Evolutionary conservation across 345 rosid species (phyloP), one percentile per base, ranked within the genome.

Genomic region (Triadica sebifera): DNA sequence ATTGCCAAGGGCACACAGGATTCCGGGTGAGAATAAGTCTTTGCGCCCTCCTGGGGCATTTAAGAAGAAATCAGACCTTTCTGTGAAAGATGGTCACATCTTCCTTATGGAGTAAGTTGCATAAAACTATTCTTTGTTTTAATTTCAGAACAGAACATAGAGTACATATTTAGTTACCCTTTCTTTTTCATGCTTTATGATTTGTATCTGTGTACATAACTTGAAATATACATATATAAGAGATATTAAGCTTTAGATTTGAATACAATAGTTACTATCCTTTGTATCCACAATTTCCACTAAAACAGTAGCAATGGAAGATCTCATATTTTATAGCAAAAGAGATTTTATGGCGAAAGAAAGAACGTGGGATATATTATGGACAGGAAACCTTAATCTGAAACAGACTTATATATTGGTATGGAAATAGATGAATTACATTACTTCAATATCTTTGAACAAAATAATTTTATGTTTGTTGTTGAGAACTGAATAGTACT

Each of bases 41-140:
- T 79, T 93, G 80, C 84, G 96, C 70, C 99, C 99, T 81, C 99
- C 98, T 4, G 99, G 98, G 58, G 99, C 99, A 60, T 95, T 95
- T 86, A 95, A 95, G 93, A 95, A 91, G 92, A 95, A 95, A 85
- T 90, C 98, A 47, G 99, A 95, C 79, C 94, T 95, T 51, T 95
- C 94, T 75, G 88, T 88, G 71, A 95, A 91, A 88, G 99, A 95
- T 85, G 98, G 99, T 72, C 99, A 93, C 66, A 87, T 93, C 69
- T 85, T 95, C 84, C 84, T 93, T 43, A 90, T 91, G 99, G 99
- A 95, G 98, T 95, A 87, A 91, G 99, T 81, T 39, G 16, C 73
- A 75, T 55, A 49, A 59, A 67, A n/a, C 13, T 63, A 58, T 68
- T 49, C 57, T 22, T 68, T 62, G 45, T 64, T 19, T 43, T 45